Conservation (phyloP, 192 early-diverging fungal species). For the Chytriomyces confervae region DNA sequence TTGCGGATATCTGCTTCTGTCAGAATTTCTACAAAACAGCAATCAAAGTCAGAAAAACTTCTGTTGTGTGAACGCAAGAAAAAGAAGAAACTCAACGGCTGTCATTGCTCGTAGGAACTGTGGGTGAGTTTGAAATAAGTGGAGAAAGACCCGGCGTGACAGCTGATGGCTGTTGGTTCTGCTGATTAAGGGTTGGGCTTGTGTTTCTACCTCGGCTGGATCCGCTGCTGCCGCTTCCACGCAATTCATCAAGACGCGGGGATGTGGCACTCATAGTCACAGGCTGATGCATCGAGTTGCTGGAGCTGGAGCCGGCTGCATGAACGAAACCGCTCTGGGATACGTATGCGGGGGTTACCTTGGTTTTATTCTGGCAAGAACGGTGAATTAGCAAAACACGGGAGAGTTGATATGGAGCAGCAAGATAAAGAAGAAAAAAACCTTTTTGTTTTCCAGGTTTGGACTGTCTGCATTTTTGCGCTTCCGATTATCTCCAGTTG, state of each 20-base stretch:
- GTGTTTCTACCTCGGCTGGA: neutral
- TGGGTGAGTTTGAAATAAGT: neutral
- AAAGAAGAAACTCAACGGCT: constrained; percentile 3
- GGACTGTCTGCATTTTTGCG: neutral
- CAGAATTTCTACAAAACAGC: constrained; percentile 20
- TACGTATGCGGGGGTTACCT: too few relatives aligned
- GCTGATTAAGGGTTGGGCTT: neutral
- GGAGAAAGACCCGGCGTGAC: neutral
- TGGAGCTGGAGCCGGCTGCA: too few relatives aligned
- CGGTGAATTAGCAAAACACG: neutral
- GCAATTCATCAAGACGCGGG: constrained; percentile 28
- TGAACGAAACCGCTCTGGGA: too few relatives aligned
- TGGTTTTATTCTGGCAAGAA: neutral
- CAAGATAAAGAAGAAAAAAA: neutral
- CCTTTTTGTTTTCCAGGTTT: neutral
- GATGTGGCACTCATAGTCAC: constrained; percentile 1
- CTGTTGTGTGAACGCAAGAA: neutral
- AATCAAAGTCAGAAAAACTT: neutral
- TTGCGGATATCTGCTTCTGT: constrained; percentile 22
- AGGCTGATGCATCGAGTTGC: too few relatives aligned
- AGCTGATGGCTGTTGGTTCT: neutral
- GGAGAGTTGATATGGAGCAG: neutral
- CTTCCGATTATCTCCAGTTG: neutral
- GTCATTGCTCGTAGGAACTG: neutral
- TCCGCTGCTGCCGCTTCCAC: neutral